Base-by-base conservation (phyloP, 176 grass and related monocot genomes). In the Lolium perenne region DNA sequence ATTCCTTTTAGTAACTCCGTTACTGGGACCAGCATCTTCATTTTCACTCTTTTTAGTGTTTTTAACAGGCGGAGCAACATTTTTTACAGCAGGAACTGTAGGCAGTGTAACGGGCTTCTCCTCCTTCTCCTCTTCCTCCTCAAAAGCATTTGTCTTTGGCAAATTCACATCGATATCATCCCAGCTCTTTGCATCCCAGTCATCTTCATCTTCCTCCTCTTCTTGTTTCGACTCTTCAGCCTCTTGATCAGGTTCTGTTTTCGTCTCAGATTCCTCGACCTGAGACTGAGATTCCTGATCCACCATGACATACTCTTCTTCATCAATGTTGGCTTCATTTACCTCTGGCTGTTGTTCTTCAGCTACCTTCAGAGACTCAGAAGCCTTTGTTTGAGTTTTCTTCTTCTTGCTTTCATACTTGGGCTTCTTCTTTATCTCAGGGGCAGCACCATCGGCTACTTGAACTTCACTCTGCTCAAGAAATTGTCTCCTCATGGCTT, bases 181-280 rank as follows among this genome's bases (percentile, higher is more conserved):
- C 93, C 93, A 98, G 65, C 96, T 98, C 86, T 98, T 98, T 35
- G 93, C 96, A 88, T 98, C 96, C 96, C 96, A 98, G 57, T 95
- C 96, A 47, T 95, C 93, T 58, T 95, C 92, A 20, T 92, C 91
- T 56, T 97, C 93, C 57, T 95, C 91, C 38, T 92, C 87, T 82
- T 88, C 89, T 80, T 70, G 84, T 84, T 90, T 87, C 8, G 26
- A 40, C 21, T 95, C 96, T 83, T 95, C 92, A 66, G 73, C n/a
- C 38, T 94, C 91, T 77, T 92, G 86, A 51, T 92, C 76, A 74
- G 77, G 86, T 65, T 95, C 91, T 14, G 58, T 86, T 84, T 68
- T 92, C 22, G 90, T 87, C 26, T 92, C 93, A 76, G 79, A 88
- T 74, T 91, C 91, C 79, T 81, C 89, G 72, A 80, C 66, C 79